Evolutionary conservation across 768 basidiomycete species (phyloP).

Genomic region (Phanerochaete carnosa): DNA sequence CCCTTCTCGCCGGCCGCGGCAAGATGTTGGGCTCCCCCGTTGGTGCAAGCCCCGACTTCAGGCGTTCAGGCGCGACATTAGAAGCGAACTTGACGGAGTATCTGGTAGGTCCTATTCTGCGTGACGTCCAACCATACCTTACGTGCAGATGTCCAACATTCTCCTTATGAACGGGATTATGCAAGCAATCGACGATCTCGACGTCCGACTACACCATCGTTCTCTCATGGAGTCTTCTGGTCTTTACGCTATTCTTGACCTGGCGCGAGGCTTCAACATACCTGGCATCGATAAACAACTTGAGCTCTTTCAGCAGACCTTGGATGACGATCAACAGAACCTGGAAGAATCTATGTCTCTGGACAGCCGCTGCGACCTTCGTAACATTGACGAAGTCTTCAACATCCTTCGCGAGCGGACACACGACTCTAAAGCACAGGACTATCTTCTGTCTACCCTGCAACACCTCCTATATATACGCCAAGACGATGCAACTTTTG

Average conservation of each 20-base stretch:
- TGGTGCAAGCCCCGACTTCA: slow-evolving; percentile 88
- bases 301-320: slow-evolving; percentile 49
- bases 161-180: slow-evolving; percentile 71
- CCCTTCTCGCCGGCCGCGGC: slow-evolving; percentile 75
- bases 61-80: slow-evolving; percentile 52
- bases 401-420: slow-evolving; percentile 73
- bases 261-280: slow-evolving; percentile 65
- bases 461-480: slow-evolving; percentile 89
- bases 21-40: slow-evolving; percentile 88
- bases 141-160: slow-evolving; percentile 50
- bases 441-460: slow-evolving; percentile 88
- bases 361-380: slow-evolving; percentile 69
- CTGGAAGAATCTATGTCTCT: slow-evolving; percentile 73
- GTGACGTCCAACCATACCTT: neutral
- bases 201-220: slow-evolving; percentile 82
- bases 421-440: slow-evolving; percentile 70
- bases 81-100: slow-evolving; percentile 79
- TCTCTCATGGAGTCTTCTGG: slow-evolving; percentile 89
- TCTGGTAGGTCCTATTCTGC: slow-evolving; percentile 49
- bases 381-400: slow-evolving; percentile 85
- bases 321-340: slow-evolving; percentile 72
- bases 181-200: slow-evolving; percentile 66
- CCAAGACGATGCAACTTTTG: slow-evolving; percentile 78
- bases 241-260: slow-evolving; percentile 64
- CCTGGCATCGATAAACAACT: slow-evolving; percentile 65